phyloP scores from a whole-genome alignment of 805 yeast genomes.

The Saturnispora saitoi region DNA sequence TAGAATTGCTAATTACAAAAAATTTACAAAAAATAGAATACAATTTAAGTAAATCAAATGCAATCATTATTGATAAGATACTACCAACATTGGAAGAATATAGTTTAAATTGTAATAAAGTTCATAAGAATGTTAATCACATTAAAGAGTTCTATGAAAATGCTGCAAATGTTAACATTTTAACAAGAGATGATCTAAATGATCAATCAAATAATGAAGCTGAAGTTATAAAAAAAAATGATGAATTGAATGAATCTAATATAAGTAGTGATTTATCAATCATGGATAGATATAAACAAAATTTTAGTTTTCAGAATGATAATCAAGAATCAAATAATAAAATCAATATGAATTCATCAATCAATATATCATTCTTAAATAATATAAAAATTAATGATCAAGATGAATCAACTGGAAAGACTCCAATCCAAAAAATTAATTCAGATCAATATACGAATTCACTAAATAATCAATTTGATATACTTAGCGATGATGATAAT shows the following conservation, averaged over 20 bases:
- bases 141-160: conserved; percentile 71
- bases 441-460: background rate
- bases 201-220: background rate
- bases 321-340: background rate
- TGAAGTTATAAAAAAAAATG: background rate
- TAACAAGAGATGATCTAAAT: conserved; percentile 12
- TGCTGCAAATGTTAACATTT: conserved; percentile 27
- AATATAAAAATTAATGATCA: background rate
- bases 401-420: conserved; percentile 13
- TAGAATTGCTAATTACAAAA: conserved; percentile 74
- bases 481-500: background rate
- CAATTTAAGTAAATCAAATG: conserved; percentile 59
- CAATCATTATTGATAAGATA: conserved; percentile 55
- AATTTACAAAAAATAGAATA: conserved; percentile 73
- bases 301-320: conserved; percentile 6
- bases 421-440: background rate
- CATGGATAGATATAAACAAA: conserved; percentile 11
- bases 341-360: background rate
- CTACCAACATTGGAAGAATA: conserved; percentile 61
- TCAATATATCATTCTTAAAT: conserved; percentile 1
- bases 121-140: conserved; percentile 61
- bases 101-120: conserved; percentile 45
- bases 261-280: conserved; percentile 3
- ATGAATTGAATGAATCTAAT: background rate
- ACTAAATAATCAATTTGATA: background rate